These are phyloP conservation scores for Sideroxylon spinosum DNA, from an alignment of 179 eudicot species.

Conservation along the genomic window DNA sequence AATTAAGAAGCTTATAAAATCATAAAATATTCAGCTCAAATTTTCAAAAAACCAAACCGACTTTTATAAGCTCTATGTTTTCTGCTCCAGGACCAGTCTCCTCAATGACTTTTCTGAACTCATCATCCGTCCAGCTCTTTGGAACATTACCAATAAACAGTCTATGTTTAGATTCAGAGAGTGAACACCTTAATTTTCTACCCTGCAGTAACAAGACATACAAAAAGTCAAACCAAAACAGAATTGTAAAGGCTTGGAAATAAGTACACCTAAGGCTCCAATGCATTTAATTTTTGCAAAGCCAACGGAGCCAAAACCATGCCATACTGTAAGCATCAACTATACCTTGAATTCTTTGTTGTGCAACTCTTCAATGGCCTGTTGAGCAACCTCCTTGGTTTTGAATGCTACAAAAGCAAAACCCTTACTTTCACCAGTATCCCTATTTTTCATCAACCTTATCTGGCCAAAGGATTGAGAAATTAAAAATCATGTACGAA, in stretches of 20 bases:
- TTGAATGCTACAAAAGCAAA: constrained; percentile 83
- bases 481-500: not conserved
- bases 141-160: constrained; percentile 93
- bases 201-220: constrained; percentile 47
- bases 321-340: not conserved
- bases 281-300: not conserved
- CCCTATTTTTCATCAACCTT: constrained; percentile 72
- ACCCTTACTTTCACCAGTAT: constrained; percentile 88
- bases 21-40: not conserved
- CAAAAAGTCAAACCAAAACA: constrained; percentile 12
- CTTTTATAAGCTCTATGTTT: constrained; percentile 87
- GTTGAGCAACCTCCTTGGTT: constrained; percentile 68
- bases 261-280: not conserved
- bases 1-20: not conserved
- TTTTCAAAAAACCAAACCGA: constrained; percentile 12
- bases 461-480: constrained; percentile 39
- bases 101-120: constrained; percentile 70
- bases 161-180: constrained; percentile 78
- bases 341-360: constrained; percentile 81
- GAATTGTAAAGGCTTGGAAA: not conserved
- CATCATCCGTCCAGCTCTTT: constrained; percentile 81
- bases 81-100: constrained; percentile 91
- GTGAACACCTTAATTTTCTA: constrained; percentile 77
- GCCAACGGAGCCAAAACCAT: not conserved
- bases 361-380: constrained; percentile 78